Evolutionary conservation across 306 rosid genomes (phyloP), one percentile per base, ranked within the genome.

Genomic region (Echinosophora koreensis): DNA sequence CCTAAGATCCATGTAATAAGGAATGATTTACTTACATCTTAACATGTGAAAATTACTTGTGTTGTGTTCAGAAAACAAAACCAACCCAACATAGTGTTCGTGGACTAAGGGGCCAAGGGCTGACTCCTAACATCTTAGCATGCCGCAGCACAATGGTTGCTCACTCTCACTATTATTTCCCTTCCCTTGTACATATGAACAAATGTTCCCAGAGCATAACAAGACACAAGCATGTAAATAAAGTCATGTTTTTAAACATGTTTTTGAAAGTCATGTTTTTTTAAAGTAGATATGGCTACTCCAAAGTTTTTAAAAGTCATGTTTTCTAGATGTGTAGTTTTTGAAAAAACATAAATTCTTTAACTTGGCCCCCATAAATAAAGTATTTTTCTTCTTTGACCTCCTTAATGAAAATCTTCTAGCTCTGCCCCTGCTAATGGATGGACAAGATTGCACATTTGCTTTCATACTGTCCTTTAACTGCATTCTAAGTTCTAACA

Each of bases 61-160:
- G 3, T 13, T 17, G 38, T 82, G 55, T 76, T 64, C 73, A 92
- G 97, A 92, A 92, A 88, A 90, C 97, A 60, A 92, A 92, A 73
- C 96, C 97, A 71, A 92, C 97, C 54, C 97, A 92, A 63, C 96
- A 90, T 51, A 92, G 97, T 77, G 97, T 92, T 76, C 89, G 96
- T 17, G 93, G 74, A 74, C 87, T 92, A 12, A 54, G 93, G 81
- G 88, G 93, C 58, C 91, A 86, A 73, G 97, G 97, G n/a, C 80
- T 92, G 67, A 80, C 87, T 57, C 97, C 96, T 6, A 82, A 92
- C 72, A 77, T 92, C 77, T 87, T 92, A 68, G 97, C 96, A 50
- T 92, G 97, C 73, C 94, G 93, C 41, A 92, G 96, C 78, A 87
- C 97, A 75, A 74, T 63, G 96, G 97, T 92, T 27, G 27, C 8